Conservation (phyloP, 768 basidiomycete species). For the Tephrocybe rancida region DNA sequence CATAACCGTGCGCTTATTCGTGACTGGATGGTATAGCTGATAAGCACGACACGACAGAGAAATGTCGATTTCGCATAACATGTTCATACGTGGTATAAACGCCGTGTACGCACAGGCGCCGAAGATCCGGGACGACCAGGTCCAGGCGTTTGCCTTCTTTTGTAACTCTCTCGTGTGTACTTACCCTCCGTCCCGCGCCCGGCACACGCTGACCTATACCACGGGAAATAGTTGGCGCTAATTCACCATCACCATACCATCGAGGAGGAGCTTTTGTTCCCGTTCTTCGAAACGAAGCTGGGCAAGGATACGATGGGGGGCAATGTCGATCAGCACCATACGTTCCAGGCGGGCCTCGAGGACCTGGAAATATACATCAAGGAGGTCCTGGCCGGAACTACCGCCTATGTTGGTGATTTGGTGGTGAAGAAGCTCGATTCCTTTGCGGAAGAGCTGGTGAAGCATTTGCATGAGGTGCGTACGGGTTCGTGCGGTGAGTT, state of each 20-base stretch:
- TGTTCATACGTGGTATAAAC: slow-evolving; percentile 28
- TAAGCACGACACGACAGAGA: slow-evolving; percentile 16
- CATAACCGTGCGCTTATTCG: background rate
- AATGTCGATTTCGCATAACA: slow-evolving; percentile 30
- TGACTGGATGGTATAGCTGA: background rate
- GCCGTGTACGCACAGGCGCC: slow-evolving; percentile 27
- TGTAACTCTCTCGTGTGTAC: slow-evolving; percentile 23
- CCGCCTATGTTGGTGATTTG: slow-evolving; percentile 46
- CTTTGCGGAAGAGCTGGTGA: slow-evolving; percentile 27
- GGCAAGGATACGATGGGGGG: slow-evolving; percentile 21
- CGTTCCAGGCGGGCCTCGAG: slow-evolving; percentile 26
- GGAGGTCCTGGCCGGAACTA: slow-evolving; percentile 58
- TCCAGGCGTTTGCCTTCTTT: slow-evolving; percentile 27
- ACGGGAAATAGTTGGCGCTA: slow-evolving; percentile 23
- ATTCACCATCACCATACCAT: slow-evolving; percentile 32
- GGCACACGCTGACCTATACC: no score
- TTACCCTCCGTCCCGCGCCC: background rate
- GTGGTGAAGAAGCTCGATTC: slow-evolving; percentile 24
- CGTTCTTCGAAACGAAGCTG: slow-evolving; percentile 26
- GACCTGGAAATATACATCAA: slow-evolving; percentile 38
- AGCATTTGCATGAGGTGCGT: slow-evolving; percentile 28
- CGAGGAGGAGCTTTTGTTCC: slow-evolving; percentile 30
- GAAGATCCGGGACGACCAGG: slow-evolving; percentile 21
- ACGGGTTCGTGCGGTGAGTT: background rate
- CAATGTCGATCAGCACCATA: slow-evolving; percentile 29